phyloP scores from a whole-genome alignment of 2,329 filamentous ascomycete species.

The Colletotrichum shisoi region DNA sequence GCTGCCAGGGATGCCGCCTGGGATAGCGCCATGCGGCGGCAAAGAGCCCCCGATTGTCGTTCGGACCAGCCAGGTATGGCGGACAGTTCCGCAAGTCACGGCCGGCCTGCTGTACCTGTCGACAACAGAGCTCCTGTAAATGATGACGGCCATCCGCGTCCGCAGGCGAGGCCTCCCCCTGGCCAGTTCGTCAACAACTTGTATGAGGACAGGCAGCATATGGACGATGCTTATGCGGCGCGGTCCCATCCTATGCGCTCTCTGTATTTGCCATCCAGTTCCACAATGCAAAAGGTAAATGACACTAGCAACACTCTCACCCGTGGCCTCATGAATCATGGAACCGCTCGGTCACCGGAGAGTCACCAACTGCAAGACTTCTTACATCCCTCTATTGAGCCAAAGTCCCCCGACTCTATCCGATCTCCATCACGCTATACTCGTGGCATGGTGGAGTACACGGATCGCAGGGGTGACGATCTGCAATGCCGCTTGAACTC shows the following conservation, averaged over 20 bases:
- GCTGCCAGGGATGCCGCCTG: constrained; percentile 36
- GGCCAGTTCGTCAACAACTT: constrained; percentile 30
- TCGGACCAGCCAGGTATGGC: constrained; percentile 9
- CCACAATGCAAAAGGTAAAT: constrained; percentile 43
- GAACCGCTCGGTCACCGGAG: constrained; percentile 34
- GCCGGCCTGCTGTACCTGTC: constrained; percentile 8
- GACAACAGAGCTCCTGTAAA: constrained; percentile 20
- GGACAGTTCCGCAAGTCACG: constrained; percentile 34
- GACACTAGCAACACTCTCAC: constrained; percentile 39
- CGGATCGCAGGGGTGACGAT: constrained; percentile 26
- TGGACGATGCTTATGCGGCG: constrained; percentile 12
- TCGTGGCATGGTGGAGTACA: constrained; percentile 29
- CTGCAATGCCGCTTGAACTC: constrained; percentile 13
- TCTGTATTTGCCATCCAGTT: constrained; percentile 24
- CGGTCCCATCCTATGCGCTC: constrained; percentile 13
- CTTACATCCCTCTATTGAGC: constrained; percentile 58
- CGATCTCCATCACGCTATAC: constrained; percentile 17
- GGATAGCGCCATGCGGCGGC: constrained; percentile 28
- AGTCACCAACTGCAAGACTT: constrained; percentile 52
- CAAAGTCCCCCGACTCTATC: constrained; percentile 48
- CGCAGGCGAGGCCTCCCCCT: constrained; percentile 17
- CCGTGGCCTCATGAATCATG: constrained; percentile 42
- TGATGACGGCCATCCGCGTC: constrained; percentile 39
- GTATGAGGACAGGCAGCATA: constrained; percentile 41
- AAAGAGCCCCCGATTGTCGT: constrained; percentile 13